A percentile compares a stretch with the other conserved stretches of the same genome.
phyloP scores from a whole-genome alignment of 441 rosid species.

The Sinapis alba region DNA sequence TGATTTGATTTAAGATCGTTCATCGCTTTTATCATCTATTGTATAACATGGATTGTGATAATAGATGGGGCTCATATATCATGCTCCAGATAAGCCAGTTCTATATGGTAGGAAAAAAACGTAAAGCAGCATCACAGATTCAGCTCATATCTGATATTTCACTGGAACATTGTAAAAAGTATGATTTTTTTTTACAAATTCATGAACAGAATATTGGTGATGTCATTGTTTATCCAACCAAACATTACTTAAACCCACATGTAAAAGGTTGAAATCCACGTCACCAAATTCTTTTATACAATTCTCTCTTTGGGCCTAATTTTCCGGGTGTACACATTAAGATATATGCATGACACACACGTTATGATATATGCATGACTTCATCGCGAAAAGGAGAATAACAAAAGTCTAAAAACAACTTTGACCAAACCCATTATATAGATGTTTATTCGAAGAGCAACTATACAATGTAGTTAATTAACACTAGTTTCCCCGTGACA shows the following conservation, averaged over 20 bases:
- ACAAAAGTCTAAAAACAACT: conserved; percentile 12
- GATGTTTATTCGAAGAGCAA: not conserved
- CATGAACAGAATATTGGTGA: not conserved
- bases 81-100: not conserved
- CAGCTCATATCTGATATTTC: not conserved
- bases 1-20: not conserved
- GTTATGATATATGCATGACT: conserved; percentile 24
- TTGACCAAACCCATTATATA: conserved; percentile 10
- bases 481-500: conserved; percentile 22
- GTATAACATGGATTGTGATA: not conserved
- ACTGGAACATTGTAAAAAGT: not conserved
- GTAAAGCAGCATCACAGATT: not conserved
- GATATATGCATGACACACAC: conserved; percentile 26
- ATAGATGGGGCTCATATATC: not conserved
- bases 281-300: conserved; percentile 22
- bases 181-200: not conserved
- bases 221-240: not conserved
- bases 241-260: conserved; percentile 11
- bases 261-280: conserved; percentile 21
- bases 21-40: not conserved
- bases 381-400: conserved; percentile 7
- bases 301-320: conserved; percentile 16
- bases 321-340: not conserved
- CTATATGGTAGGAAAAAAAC: not conserved
- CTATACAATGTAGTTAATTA: not conserved